Evolutionary conservation across 1,284 basidiomycete genomes (phyloP).

Genomic region (Omphalotus olearius): DNA sequence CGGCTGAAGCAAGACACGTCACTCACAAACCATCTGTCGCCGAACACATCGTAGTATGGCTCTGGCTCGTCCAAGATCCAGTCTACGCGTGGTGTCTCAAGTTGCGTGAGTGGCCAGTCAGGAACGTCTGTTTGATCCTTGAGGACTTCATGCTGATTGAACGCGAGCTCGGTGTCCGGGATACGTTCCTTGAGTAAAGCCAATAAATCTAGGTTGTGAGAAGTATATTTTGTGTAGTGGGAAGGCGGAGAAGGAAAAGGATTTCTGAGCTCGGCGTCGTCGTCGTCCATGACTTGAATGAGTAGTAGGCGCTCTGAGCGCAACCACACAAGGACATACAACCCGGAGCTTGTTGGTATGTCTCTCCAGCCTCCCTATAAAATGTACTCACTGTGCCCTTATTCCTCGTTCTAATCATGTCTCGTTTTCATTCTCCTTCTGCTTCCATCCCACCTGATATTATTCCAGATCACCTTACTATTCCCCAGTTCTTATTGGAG

Average conservation of each 20-base stretch:
- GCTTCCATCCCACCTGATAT: slow-evolving; percentile 30
- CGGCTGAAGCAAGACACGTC: background rate
- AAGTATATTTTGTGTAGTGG: slow-evolving; percentile 67
- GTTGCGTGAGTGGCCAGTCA: slow-evolving; percentile 62
- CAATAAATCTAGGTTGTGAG: slow-evolving; percentile 64
- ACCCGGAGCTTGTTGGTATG: background rate
- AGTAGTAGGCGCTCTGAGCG: background rate
- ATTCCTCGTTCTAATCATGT: background rate
- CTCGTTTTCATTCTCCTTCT: slow-evolving; percentile 1
- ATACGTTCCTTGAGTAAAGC: slow-evolving; percentile 52
- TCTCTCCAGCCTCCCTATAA: slow-evolving; percentile 4
- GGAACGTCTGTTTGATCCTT: slow-evolving; percentile 67
- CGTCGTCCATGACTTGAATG: slow-evolving; percentile 47
- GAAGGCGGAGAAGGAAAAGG: slow-evolving; percentile 81
- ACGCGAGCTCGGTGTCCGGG: slow-evolving; percentile 25
- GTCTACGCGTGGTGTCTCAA: slow-evolving; percentile 78
- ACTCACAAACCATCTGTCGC: slow-evolving; percentile 77
- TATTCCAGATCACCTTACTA: slow-evolving; percentile 61
- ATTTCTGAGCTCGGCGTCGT: slow-evolving; percentile 72
- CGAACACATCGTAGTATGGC: slow-evolving; percentile 69
- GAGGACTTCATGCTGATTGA: slow-evolving; percentile 56
- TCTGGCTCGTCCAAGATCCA: slow-evolving; percentile 76
- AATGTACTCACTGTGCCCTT: background rate
- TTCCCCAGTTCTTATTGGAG: slow-evolving; percentile 74
- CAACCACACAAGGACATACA: no score